Conservation (phyloP, 768 basidiomycete species). For the Piloderma croceum region DNA sequence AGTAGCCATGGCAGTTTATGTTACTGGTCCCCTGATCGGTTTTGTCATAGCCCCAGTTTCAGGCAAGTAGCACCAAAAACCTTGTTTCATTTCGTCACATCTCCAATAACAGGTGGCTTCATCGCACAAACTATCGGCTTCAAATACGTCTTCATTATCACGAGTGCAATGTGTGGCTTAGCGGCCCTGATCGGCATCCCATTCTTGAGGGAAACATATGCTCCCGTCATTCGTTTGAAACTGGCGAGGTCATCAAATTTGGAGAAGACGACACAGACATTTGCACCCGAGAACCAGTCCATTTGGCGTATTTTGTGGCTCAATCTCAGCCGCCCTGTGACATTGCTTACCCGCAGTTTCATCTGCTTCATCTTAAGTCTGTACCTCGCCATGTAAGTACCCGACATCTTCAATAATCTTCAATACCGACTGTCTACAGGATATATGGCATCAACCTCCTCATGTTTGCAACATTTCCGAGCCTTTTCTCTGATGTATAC, state of each 20-base stretch:
- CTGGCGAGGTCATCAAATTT: constrained; percentile 35
- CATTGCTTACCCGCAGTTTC: constrained; percentile 49
- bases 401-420: not conserved
- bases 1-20: constrained; percentile 67
- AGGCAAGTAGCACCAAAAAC: not conserved
- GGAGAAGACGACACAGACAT: constrained; percentile 19
- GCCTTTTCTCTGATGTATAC: no score
- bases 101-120: constrained; percentile 60
- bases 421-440: no score
- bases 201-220: constrained; percentile 70
- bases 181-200: constrained; percentile 49
- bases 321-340: constrained; percentile 51
- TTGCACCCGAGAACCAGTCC: constrained; percentile 15
- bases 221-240: constrained; percentile 56
- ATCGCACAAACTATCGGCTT: constrained; percentile 54
- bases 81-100: constrained; percentile 31
- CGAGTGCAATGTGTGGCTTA: constrained; percentile 39
- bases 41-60: not conserved
- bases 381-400: constrained; percentile 58
- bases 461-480: no score
- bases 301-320: constrained; percentile 38
- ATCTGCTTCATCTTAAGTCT: constrained; percentile 61
- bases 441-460: no score
- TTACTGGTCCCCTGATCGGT: constrained; percentile 60
- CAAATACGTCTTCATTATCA: constrained; percentile 55